These are phyloP conservation scores for Macrophomina pseudophaseolina DNA, from an alignment of 2,329 filamentous ascomycete species.

Conservation along the genomic window DNA sequence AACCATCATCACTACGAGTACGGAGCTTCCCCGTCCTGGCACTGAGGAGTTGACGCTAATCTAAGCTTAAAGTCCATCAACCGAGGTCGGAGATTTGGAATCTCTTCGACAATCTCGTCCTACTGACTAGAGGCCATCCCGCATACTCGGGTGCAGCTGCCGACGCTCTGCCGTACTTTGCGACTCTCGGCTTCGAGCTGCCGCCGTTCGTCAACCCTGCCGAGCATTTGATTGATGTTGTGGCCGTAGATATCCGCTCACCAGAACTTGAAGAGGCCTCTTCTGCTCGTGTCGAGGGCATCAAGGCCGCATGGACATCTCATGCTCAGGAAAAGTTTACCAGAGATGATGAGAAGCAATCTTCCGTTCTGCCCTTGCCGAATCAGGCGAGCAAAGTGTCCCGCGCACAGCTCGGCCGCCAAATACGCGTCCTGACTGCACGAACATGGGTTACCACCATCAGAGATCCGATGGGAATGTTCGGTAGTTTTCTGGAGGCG, in stretches of 20 bases:
- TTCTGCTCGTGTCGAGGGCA: conserved; percentile 61
- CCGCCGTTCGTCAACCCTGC: conserved; percentile 79
- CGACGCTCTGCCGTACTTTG: conserved; percentile 69
- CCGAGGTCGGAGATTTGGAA: conserved; percentile 81
- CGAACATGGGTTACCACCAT: conserved; percentile 74
- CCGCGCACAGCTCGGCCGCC: conserved; percentile 64
- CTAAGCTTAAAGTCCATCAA: conserved; percentile 61
- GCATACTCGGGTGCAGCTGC: conserved; percentile 69
- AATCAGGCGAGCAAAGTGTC: conserved; percentile 32
- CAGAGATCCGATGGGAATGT: conserved; percentile 77
- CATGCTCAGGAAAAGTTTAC: conserved; percentile 25
- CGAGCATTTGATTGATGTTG: conserved; percentile 75
- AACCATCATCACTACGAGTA: conserved; percentile 71
- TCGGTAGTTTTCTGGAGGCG: conserved; percentile 71
- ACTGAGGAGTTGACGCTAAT: not conserved
- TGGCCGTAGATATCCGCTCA: conserved; percentile 74
- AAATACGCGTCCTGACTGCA: conserved; percentile 69
- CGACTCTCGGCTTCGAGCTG: conserved; percentile 62
- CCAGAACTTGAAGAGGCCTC: conserved; percentile 68
- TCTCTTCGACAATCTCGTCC: conserved; percentile 73
- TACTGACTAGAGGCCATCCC: conserved; percentile 70
- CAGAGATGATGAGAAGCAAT: conserved; percentile 1
- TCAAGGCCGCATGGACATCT: conserved; percentile 47
- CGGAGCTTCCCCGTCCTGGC: not conserved
- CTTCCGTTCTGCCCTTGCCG: not conserved